Evolutionary conservation across 2,329 filamentous ascomycete genomes (phyloP).

Genomic region (Neopestalotiopsis sp.): DNA sequence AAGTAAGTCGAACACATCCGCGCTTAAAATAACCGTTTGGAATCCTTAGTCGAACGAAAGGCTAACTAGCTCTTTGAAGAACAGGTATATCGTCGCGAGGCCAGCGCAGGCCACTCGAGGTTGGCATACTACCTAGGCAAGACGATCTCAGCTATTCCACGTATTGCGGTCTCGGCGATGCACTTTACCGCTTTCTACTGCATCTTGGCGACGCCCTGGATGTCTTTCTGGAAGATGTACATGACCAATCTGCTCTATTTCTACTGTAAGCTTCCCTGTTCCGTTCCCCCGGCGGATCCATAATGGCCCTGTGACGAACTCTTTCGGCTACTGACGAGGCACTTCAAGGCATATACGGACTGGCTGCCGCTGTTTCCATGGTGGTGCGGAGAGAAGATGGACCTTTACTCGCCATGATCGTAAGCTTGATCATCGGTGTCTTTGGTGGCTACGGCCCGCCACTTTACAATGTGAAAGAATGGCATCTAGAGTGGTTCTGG

Average conservation of each 20-base stretch:
- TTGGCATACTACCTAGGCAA: slow-evolving; percentile 12
- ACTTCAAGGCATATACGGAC: slow-evolving; percentile 6
- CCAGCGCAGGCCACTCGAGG: slow-evolving; percentile 2
- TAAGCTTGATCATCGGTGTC: slow-evolving; percentile 7
- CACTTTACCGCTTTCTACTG: slow-evolving; percentile 10
- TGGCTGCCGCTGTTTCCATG: slow-evolving; percentile 5
- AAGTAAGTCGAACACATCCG: background rate
- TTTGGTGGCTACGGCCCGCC: slow-evolving; percentile 13
- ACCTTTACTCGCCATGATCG: slow-evolving; percentile 1
- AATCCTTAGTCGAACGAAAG: background rate
- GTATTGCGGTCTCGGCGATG: slow-evolving; percentile 2
- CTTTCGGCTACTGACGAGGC: background rate
- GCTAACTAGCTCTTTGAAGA: background rate
- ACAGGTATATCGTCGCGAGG: slow-evolving; percentile 6
- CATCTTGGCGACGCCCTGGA: background rate
- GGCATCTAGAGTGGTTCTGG: slow-evolving; percentile 12
- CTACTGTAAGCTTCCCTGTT: slow-evolving; percentile 9
- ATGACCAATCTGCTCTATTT: background rate
- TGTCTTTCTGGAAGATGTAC: slow-evolving; percentile 3
- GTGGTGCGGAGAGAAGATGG: slow-evolving; percentile 4
- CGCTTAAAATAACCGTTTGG: background rate
- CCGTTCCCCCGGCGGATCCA: background rate
- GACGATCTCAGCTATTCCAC: slow-evolving; percentile 5
- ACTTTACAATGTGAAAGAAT: slow-evolving; percentile 10
- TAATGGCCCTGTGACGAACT: background rate